Evolutionary conservation across 352 stramenopile genomes (phyloP).

Genomic region (Pythium apleroticum): DNA sequence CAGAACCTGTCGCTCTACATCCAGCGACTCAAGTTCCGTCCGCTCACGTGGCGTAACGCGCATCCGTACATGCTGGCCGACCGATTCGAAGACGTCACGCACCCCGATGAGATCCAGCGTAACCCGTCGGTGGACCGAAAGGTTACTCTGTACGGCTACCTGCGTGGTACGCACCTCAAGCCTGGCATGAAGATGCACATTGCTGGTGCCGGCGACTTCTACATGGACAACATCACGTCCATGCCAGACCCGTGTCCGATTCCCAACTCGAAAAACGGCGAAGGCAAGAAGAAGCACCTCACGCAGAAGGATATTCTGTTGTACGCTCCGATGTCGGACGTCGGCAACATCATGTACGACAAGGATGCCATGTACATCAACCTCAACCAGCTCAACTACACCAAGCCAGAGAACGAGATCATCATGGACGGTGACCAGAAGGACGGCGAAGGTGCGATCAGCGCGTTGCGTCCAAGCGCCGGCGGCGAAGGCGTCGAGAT

Average conservation of each 20-base stretch:
- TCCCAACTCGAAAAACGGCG: constrained; percentile 54
- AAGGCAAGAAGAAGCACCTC: constrained; percentile 87
- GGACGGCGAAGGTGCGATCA: constrained; percentile 44
- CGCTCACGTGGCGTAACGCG: constrained; percentile 98
- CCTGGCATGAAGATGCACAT: constrained; percentile 96
- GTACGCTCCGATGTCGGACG: constrained; percentile 90
- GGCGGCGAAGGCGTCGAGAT: constrained; percentile 90
- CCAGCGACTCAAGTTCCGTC: constrained; percentile 96
- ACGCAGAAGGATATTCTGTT: constrained; percentile 63
- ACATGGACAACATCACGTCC: constrained; percentile 92
- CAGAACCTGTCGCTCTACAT: constrained; percentile 98
- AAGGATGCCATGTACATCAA: constrained; percentile 99
- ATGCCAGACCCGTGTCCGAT: constrained; percentile 97
- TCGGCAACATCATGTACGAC: constrained; percentile 98
- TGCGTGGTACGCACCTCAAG: constrained; percentile 98
- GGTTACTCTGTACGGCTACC: constrained; percentile 98
- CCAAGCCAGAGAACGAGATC: constrained; percentile 87
- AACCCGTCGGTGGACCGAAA: constrained; percentile 92
- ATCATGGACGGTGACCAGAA: constrained; percentile 52
- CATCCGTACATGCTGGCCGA: constrained; percentile 99
- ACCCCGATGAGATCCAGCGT: constrained; percentile 92
- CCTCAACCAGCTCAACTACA: constrained; percentile 93
- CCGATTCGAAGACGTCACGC: constrained; percentile 97
- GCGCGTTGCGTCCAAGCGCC: constrained; percentile 32
- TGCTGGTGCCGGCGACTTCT: constrained; percentile 97